phyloP scores from a whole-genome alignment of 768 basidiomycete genomes.

The Collybiopsis luxurians region DNA sequence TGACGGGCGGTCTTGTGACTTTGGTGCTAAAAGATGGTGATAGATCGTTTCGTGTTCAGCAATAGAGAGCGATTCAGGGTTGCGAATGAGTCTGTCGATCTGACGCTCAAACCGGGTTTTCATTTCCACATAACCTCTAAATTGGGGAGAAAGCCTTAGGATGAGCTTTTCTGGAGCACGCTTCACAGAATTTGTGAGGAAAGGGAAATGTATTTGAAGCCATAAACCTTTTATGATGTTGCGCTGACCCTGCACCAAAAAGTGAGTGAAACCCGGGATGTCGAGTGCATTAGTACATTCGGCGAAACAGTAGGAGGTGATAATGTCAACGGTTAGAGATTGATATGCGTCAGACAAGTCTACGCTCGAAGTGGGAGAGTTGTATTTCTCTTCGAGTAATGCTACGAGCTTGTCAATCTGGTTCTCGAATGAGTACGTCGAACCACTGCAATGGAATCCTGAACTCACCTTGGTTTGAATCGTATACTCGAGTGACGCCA shows the following conservation, averaged over 20 bases:
- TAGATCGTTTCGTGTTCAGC: constrained; percentile 34
- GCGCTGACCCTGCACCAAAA: constrained; percentile 20
- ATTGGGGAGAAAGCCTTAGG: constrained; percentile 10
- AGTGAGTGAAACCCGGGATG: constrained; percentile 23
- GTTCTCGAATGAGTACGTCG: background rate
- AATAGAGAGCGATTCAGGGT: constrained; percentile 22
- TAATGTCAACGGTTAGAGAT: constrained; percentile 26
- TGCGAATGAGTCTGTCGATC: constrained; percentile 23
- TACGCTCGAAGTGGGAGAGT: constrained; percentile 5
- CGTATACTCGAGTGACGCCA: constrained; percentile 24
- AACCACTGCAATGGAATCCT: background rate
- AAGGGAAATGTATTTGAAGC: constrained; percentile 20
- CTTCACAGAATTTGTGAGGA: constrained; percentile 14
- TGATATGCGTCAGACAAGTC: constrained; percentile 24
- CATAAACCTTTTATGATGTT: constrained; percentile 1
- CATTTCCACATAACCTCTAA: constrained; percentile 15
- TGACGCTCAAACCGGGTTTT: constrained; percentile 15
- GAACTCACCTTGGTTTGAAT: constrained; percentile 27
- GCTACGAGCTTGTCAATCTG: constrained; percentile 24
- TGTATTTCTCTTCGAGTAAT: constrained; percentile 1
- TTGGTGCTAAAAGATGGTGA: constrained; percentile 23
- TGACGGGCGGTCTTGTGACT: constrained; percentile 8
- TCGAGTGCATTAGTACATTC: constrained; percentile 21
- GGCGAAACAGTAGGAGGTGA: constrained; percentile 29
- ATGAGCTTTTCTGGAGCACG: constrained; percentile 17